Conservation (phyloP, 1,284 basidiomycete genomes). For the Ganoderma resinaceum region DNA sequence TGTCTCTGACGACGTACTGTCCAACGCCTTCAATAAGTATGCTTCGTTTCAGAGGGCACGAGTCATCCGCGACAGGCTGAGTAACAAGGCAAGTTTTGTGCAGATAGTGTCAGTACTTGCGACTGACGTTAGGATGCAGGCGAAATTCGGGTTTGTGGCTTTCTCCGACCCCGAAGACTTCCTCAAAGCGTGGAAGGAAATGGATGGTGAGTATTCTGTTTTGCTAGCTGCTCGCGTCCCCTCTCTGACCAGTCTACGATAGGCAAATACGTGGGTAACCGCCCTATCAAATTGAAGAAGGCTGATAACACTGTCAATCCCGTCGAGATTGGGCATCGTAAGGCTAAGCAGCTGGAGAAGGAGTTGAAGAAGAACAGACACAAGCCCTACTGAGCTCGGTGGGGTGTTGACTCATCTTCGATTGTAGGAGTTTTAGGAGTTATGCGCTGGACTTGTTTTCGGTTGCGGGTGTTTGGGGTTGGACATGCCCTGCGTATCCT, state of each 20-base stretch:
- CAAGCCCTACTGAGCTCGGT: slow-evolving; percentile 66
- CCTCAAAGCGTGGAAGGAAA: slow-evolving; percentile 98
- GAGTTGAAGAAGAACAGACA: slow-evolving; percentile 84
- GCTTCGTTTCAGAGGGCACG: slow-evolving; percentile 93
- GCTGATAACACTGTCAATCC: slow-evolving; percentile 87
- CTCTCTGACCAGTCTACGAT: slow-evolving; percentile 12
- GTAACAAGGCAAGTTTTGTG: slow-evolving; percentile 72
- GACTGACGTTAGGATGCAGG: slow-evolving; percentile 54
- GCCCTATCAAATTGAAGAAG: slow-evolving; percentile 91
- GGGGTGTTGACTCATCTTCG: background rate
- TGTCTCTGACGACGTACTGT: slow-evolving; percentile 92
- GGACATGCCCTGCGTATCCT: background rate
- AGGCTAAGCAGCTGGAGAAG: slow-evolving; percentile 82
- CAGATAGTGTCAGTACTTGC: slow-evolving; percentile 4
- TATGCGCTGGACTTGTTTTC: background rate
- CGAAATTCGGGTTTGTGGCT: slow-evolving; percentile 96
- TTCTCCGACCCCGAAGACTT: slow-evolving; percentile 99
- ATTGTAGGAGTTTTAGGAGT: background rate
- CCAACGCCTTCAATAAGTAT: slow-evolving; percentile 94
- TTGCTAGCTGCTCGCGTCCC: background rate
- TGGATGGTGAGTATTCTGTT: slow-evolving; percentile 79
- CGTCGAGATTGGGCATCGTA: slow-evolving; percentile 92
- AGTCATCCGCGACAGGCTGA: slow-evolving; percentile 91
- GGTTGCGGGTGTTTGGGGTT: background rate
- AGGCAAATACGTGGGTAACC: slow-evolving; percentile 98